Conservation (phyloP, 2,329 filamentous ascomycete species). For the Tolypocladium endophyticum region DNA sequence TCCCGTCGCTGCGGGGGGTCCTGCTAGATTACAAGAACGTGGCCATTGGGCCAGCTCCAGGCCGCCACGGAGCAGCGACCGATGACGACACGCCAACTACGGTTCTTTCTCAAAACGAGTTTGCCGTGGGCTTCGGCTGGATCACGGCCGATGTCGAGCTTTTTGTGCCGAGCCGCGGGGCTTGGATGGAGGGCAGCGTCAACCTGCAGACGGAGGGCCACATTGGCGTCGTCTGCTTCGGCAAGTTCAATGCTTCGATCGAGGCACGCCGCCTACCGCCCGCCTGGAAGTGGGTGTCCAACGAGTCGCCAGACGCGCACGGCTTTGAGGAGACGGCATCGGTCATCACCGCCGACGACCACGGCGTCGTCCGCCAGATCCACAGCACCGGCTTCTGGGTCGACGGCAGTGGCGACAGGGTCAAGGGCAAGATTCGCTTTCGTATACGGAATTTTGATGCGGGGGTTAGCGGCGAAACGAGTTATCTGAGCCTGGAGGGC, state of each 20-base stretch:
- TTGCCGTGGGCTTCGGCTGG: conserved; percentile 78
- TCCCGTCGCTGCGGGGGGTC: conserved; percentile 61
- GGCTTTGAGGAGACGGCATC: conserved; percentile 31
- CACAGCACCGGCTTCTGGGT: conserved; percentile 63
- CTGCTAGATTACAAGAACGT: conserved; percentile 64
- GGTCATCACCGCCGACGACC: conserved; percentile 32
- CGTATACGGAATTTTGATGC: conserved; percentile 79
- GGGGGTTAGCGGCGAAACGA: conserved; percentile 61
- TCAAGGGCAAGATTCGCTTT: conserved; percentile 64
- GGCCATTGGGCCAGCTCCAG: conserved; percentile 50
- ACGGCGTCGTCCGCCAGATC: conserved; percentile 41
- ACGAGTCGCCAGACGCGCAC: conserved; percentile 28
- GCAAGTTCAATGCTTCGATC: conserved; percentile 85
- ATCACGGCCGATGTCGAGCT: conserved; percentile 79
- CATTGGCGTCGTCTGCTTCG: conserved; percentile 79
- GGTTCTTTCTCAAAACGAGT: conserved; percentile 59
- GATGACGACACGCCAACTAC: conserved; percentile 37
- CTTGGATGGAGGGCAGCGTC: conserved; percentile 67
- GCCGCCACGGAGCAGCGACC: conserved; percentile 33
- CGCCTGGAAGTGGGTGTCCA: conserved; percentile 70
- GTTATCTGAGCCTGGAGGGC: conserved; percentile 77
- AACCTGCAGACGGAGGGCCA: conserved; percentile 85
- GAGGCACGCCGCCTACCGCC: conserved; percentile 64
- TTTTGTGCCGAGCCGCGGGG: conserved; percentile 65
- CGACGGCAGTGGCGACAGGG: conserved; percentile 56